Percentiles rank a stretch among this genome's conserved stretches.
phyloP scores from a whole-genome alignment of 2,329 filamentous ascomycete genomes.

The Diaporthe humulicola region DNA sequence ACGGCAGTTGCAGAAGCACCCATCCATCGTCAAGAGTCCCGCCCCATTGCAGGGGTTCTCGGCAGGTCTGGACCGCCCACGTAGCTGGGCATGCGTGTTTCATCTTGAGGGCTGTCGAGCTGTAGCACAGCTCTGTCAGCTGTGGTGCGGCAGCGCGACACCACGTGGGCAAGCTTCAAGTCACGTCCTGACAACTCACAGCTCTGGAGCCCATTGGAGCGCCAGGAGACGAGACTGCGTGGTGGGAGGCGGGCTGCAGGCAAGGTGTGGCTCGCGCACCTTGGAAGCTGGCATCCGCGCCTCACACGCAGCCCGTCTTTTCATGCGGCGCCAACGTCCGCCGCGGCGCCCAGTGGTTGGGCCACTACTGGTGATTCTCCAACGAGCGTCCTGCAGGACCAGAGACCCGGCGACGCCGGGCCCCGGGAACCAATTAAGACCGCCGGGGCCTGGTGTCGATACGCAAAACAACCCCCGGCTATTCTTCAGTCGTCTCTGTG shows the following conservation, averaged over 20 bases:
- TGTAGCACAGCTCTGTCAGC: slow-evolving; percentile 34
- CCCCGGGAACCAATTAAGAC: slow-evolving; percentile 15
- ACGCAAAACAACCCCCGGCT: slow-evolving; percentile 9
- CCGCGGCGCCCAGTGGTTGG: slow-evolving; percentile 11
- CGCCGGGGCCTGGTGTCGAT: slow-evolving; percentile 2
- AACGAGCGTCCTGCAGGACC: slow-evolving; percentile 14
- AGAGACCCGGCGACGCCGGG: slow-evolving; percentile 15
- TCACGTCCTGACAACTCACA: slow-evolving; percentile 17
- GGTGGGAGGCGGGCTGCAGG: slow-evolving; percentile 1
- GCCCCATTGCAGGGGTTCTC: slow-evolving; percentile 14
- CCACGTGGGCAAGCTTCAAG: slow-evolving; percentile 19
- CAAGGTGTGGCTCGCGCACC: slow-evolving; percentile 9
- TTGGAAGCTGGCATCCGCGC: slow-evolving; percentile 4
- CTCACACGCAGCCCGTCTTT: slow-evolving; percentile 5
- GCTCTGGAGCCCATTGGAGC: slow-evolving; percentile 11
- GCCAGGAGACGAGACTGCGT: background rate
- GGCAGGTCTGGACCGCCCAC: slow-evolving; percentile 35
- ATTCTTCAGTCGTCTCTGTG: slow-evolving; percentile 6
- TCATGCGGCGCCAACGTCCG: slow-evolving; percentile 11
- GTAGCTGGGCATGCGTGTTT: slow-evolving; percentile 35
- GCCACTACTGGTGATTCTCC: background rate
- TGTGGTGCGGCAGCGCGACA: slow-evolving; percentile 29
- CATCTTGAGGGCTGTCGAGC: slow-evolving; percentile 33
- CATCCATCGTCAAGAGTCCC: slow-evolving; percentile 23
- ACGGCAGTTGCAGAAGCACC: slow-evolving; percentile 35